Conservation (phyloP, 2,329 filamentous ascomycete genomes). For the Aspergillus luchuensis region DNA sequence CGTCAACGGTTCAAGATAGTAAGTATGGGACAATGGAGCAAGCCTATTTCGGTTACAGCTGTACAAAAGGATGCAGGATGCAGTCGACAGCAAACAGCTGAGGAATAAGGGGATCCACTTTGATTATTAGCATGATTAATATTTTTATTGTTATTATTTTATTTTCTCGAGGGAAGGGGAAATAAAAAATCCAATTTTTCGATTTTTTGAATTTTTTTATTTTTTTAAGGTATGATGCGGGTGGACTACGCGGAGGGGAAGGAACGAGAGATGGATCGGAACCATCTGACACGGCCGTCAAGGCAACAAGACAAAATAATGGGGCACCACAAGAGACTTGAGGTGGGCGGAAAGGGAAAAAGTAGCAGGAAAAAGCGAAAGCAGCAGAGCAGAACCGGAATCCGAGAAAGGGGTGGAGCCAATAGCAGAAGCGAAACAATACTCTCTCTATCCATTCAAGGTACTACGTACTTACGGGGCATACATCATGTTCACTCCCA, state of each 20-base stretch:
- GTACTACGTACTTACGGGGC: conserved; percentile 7
- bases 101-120: conserved; percentile 34
- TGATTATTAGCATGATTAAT: conserved; percentile 14
- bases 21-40: conserved; percentile 20
- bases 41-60: conserved; percentile 39
- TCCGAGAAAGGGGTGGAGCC: conserved; percentile 26
- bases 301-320: conserved; percentile 21
- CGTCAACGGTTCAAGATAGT: conserved; percentile 35
- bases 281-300: conserved; percentile 28
- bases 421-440: conserved; percentile 19
- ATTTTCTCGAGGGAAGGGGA: conserved; percentile 9
- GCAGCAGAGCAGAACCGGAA: conserved; percentile 13
- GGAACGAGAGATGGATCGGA: conserved; percentile 23
- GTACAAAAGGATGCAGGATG: conserved; percentile 36
- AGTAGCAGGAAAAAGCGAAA: conserved; percentile 10
- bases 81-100: conserved; percentile 40
- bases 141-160: conserved; percentile 16
- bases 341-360: conserved; percentile 18
- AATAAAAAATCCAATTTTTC: conserved; percentile 1
- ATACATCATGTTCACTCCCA: neutral
- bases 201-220: neutral
- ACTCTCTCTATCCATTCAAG: conserved; percentile 12
- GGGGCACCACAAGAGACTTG: conserved; percentile 14
- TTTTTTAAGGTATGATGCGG: conserved; percentile 21
- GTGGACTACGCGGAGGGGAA: conserved; percentile 18